A percentile compares a stretch with the other conserved stretches of the same genome.
Conservation (phyloP, 805 yeast genomes). For the Candida anglica region DNA sequence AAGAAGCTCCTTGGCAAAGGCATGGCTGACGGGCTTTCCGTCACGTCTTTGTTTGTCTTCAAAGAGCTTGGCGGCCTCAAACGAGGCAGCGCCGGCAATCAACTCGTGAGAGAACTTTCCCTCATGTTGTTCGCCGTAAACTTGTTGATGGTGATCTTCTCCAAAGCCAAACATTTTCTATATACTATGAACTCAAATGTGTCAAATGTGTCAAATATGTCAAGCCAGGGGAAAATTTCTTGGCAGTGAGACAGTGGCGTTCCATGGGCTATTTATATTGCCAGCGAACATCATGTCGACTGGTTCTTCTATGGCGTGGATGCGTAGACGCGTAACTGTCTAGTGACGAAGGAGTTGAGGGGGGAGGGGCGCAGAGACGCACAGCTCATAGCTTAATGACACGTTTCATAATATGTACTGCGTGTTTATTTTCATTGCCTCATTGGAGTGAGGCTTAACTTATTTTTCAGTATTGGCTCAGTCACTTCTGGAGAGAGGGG, state of each 20-base stretch:
- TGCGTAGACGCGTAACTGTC: no score
- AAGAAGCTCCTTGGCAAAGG: conserved; percentile 24
- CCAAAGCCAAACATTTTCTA: conserved; percentile 25
- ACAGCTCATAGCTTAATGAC: no score
- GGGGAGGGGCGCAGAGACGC: no score
- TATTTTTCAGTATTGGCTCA: no score
- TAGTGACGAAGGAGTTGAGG: no score
- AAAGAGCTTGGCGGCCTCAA: conserved; percentile 26
- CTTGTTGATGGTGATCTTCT: conserved; percentile 20
- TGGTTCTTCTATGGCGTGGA: no score
- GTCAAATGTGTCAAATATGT: conserved; percentile 3
- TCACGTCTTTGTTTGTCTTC: conserved; percentile 29
- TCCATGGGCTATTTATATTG: not conserved
- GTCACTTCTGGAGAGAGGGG: no score
- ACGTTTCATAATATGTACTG: no score
- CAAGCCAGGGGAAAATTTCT: not conserved
- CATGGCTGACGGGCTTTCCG: conserved; percentile 28
- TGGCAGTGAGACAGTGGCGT: no score
- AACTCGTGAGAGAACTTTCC: conserved; percentile 28
- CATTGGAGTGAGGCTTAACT: no score
- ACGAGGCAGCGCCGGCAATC: conserved; percentile 30
- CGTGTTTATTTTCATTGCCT: no score
- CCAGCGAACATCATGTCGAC: no score
- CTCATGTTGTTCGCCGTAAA: conserved; percentile 26
- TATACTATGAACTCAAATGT: not conserved